phyloP scores from a whole-genome alignment of 2,329 filamentous ascomycete species.

The Coniella lustricola region DNA sequence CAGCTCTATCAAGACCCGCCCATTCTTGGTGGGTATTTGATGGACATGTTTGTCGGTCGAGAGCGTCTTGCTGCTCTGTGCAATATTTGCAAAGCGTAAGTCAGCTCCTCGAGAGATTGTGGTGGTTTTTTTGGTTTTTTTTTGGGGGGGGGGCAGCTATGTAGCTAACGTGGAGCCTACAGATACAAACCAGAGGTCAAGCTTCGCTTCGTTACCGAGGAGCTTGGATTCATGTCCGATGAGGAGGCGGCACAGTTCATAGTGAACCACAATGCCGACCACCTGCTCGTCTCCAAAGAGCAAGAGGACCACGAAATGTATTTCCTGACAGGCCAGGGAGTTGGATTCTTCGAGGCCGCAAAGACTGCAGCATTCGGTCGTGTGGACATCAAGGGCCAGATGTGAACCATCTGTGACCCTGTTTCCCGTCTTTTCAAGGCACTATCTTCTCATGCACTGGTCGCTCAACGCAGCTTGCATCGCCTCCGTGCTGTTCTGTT shows the following conservation, averaged over 20 bases:
- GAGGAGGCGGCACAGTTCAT: slow-evolving; percentile 87
- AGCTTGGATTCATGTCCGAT: slow-evolving; percentile 92
- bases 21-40: slow-evolving; percentile 86
- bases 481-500: too few relatives aligned
- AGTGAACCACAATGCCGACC: slow-evolving; percentile 68
- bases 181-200: slow-evolving; percentile 91
- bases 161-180: slow-evolving; percentile 39
- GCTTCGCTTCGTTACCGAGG: slow-evolving; percentile 87
- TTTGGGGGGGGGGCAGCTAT: too few relatives aligned
- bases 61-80: slow-evolving; percentile 87
- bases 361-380: slow-evolving; percentile 69
- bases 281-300: slow-evolving; percentile 60
- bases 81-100: slow-evolving; percentile 92
- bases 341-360: slow-evolving; percentile 64
- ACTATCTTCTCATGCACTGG: slow-evolving; percentile 3
- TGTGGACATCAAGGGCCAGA: slow-evolving; percentile 97
- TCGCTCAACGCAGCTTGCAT: not conserved
- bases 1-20: slow-evolving; percentile 89
- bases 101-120: slow-evolving; percentile 23
- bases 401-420: slow-evolving; percentile 45
- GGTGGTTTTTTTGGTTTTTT: slow-evolving; percentile 11
- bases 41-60: slow-evolving; percentile 97
- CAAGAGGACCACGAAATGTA: slow-evolving; percentile 60
- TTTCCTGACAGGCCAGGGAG: slow-evolving; percentile 69
- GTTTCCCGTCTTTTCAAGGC: slow-evolving; percentile 6